Conservation (phyloP, 2,329 filamentous ascomycete genomes). For the Pleomassaria siparia region DNA sequence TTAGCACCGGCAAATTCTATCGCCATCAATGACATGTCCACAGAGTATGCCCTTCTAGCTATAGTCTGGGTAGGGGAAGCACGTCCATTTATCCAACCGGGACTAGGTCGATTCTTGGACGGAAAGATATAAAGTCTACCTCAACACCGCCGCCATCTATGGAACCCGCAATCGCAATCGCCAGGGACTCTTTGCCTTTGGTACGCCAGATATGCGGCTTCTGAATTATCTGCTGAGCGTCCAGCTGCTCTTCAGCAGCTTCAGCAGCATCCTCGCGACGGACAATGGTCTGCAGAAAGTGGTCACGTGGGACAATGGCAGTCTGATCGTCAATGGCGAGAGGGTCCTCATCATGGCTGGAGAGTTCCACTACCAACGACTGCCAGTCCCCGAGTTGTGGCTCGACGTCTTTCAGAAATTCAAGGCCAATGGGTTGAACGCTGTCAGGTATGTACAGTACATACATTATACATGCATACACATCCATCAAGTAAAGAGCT, state of each 20-base stretch:
- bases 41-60: too few relatives aligned
- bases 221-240: constrained; percentile 3
- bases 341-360: constrained; percentile 52
- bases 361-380: constrained; percentile 57
- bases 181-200: not conserved
- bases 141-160: too few relatives aligned
- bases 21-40: constrained; percentile 1
- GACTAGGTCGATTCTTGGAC: too few relatives aligned
- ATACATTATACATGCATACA: too few relatives aligned
- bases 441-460: constrained; percentile 48
- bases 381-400: constrained; percentile 58
- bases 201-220: constrained; percentile 12
- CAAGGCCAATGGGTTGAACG: constrained; percentile 56
- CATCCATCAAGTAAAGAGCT: not conserved
- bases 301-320: constrained; percentile 57
- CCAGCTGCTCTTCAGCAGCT: constrained; percentile 6
- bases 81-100: too few relatives aligned
- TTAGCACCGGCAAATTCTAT: not conserved
- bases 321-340: constrained; percentile 52
- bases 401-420: constrained; percentile 58
- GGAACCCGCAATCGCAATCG: too few relatives aligned
- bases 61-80: too few relatives aligned
- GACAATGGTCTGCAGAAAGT: constrained; percentile 34
- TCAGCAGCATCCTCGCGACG: constrained; percentile 17
- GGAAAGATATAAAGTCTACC: too few relatives aligned